A percentile compares a stretch with the other conserved stretches of the same genome.
These are phyloP conservation scores for Colletotrichum horii DNA, from an alignment of 2,329 filamentous ascomycete species.

Conservation along the genomic window DNA sequence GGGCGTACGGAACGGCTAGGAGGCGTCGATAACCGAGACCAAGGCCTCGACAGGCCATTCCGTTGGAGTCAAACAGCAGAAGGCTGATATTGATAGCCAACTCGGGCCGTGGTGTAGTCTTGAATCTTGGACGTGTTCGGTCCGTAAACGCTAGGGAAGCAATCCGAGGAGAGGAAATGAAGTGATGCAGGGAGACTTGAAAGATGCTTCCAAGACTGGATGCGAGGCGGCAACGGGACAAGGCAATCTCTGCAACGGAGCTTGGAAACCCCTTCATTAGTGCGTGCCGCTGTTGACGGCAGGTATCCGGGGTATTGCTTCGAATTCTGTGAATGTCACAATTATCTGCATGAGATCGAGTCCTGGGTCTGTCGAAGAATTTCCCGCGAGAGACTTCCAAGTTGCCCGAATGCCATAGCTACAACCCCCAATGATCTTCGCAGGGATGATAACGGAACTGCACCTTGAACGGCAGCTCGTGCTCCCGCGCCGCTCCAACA, in stretches of 20 bases:
- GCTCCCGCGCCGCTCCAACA: neutral
- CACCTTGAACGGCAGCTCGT: neutral
- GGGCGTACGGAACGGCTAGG: neutral
- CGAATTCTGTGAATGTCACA: neutral
- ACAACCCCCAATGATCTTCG: constrained; percentile 13
- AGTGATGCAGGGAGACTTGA: neutral
- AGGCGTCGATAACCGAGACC: neutral
- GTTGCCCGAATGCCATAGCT: neutral
- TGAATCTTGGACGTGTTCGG: neutral
- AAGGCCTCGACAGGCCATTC: neutral
- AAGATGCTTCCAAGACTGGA: neutral
- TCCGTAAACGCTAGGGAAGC: neutral
- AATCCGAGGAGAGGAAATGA: neutral
- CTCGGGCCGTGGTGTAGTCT: neutral
- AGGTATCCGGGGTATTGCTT: neutral
- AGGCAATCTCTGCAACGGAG: neutral
- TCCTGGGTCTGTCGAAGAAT: neutral
- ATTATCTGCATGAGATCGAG: constrained; percentile 5
- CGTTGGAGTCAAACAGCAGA: neutral
- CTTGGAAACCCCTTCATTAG: neutral
- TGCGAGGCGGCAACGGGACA: neutral
- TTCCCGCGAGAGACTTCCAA: neutral
- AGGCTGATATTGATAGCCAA: neutral
- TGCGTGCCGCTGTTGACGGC: neutral
- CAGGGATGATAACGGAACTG: constrained; percentile 4